Base-by-base conservation (phyloP, 164 flowering plant genomes). In the Stephania japonica region DNA sequence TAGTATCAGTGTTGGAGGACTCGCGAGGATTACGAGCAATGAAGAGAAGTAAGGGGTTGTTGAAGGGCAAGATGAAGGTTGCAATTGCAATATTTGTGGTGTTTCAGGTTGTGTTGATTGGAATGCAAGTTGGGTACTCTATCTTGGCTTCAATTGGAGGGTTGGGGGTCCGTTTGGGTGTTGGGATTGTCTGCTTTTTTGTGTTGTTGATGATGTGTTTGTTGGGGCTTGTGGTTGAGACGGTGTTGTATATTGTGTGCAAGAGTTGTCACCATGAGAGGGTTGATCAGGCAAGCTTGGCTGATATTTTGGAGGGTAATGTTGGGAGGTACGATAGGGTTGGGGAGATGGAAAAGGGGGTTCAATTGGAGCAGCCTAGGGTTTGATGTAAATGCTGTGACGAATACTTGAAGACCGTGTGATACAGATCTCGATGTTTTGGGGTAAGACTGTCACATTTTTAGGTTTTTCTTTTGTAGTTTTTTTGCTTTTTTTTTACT, bases 1-100 rank as follows among this genome's bases (percentile, higher is more conserved):
- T 91, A 11, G 75, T 90, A 0, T 81, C 92, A 4, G 90, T 91
- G 1, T 43, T 90, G 44, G 94, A 91, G 70, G 88, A 86, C 4
- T 44, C 32, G 0, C 80, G 78, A 12, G 92, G 97, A 38, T 4
- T 84, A 10, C 62, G 63, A 61, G 92, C 97, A 11, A 83, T 90
- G 89, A 56, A 25, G 24, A 90, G 88, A 81, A 85, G 94, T 83
- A 79, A 76, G 76, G 75, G 12, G 0, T 69, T 91, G 81, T 75
- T 87, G 0, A 85, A 83, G 72, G 97, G 94, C 0, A 91, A 84
- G 77, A 68, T 61, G 70, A 6, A 76, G 10, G 67, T 82, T 0
- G 70, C 86, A 0, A 56, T 73, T 0, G 68, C 69, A 0, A 68
- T 90, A 0, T 84, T 80, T 59, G 38, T 86, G 0, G 56, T 19